Percentiles rank a stretch among this genome's conserved stretches.
Evolutionary conservation across 768 basidiomycete genomes (phyloP).

Genomic region (Crucibulum laeve): DNA sequence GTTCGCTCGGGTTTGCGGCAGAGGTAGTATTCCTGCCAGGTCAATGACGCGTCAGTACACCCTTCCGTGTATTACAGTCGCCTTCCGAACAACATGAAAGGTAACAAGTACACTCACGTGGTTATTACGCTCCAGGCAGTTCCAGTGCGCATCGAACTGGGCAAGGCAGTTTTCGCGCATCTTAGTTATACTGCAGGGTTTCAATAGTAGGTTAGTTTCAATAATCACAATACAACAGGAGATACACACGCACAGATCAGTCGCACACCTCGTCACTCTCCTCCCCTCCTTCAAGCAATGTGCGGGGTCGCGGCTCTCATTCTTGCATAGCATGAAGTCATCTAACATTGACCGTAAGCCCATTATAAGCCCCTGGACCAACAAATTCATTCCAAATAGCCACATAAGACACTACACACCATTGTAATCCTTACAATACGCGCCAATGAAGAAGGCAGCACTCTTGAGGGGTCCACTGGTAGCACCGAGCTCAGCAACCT

Average conservation of each 20-base stretch:
- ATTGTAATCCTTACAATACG: conserved; percentile 94
- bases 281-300: conserved; percentile 96
- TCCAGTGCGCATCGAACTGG: conserved; percentile 91
- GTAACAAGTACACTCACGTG: conserved; percentile 56
- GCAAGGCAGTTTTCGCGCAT: conserved; percentile 87
- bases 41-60: background rate
- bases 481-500: conserved; percentile 82
- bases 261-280: conserved; percentile 92
- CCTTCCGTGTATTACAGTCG: conserved; percentile 1
- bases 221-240: background rate
- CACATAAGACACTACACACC: conserved; percentile 40
- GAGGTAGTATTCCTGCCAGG: conserved; percentile 71
- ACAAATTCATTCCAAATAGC: background rate
- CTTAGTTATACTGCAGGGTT: conserved; percentile 72
- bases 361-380: background rate
- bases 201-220: background rate
- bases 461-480: conserved; percentile 94
- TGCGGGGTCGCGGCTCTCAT: conserved; percentile 82
- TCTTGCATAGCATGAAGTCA: conserved; percentile 89
- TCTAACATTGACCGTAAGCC: conserved; percentile 14
- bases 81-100: background rate
- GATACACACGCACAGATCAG: conserved; percentile 70
- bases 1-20: conserved; percentile 87
- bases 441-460: conserved; percentile 95
- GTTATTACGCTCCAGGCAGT: conserved; percentile 91